Percentiles rank a stretch among this genome's conserved stretches.
These are phyloP conservation scores for Mallotus repandus DNA, from an alignment of 441 rosid species.

Conservation along the genomic window DNA sequence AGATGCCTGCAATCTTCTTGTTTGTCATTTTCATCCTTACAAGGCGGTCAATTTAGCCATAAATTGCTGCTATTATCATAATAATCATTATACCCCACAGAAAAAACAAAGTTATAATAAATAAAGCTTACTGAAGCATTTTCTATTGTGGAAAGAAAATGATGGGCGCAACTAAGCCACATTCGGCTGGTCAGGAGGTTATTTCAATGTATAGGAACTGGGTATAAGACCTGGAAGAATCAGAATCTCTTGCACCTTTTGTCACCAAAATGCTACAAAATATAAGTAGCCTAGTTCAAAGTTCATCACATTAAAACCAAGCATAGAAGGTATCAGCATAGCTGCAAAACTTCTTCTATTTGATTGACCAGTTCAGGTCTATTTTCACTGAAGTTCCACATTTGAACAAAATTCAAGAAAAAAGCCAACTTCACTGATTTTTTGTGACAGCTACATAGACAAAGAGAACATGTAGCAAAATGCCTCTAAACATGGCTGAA, in stretches of 20 bases:
- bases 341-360: neutral
- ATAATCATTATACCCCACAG: neutral
- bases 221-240: neutral
- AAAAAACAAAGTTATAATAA: neutral
- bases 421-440: neutral
- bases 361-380: neutral
- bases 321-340: neutral
- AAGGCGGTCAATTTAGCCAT: neutral
- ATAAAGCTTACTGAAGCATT: neutral
- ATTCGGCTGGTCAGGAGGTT: neutral
- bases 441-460: neutral
- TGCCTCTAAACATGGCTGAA: neutral
- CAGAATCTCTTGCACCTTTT: neutral
- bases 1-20: neutral
- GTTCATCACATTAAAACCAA: neutral
- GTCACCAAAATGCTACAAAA: neutral
- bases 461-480: neutral
- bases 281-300: neutral
- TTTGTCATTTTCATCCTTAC: constrained; percentile 3
- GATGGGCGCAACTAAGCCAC: neutral
- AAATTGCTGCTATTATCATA: neutral
- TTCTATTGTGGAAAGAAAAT: neutral
- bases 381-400: neutral
- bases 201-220: neutral
- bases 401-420: neutral